Conservation (phyloP, 1,284 basidiomycete species). For the Heterobasidion occidentale region DNA sequence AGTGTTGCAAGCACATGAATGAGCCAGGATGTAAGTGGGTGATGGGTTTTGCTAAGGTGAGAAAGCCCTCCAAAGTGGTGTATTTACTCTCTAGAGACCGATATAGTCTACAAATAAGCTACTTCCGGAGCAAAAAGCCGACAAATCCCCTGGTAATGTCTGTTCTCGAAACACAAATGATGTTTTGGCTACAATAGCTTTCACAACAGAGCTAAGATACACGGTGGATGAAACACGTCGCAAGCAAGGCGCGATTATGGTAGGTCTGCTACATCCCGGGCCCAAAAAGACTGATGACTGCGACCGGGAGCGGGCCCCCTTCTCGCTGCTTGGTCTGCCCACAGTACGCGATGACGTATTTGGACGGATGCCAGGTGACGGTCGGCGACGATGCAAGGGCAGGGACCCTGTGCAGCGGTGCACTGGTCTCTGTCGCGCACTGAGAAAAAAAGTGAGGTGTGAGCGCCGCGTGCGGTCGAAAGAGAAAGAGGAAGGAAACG, state of each 20-base stretch:
- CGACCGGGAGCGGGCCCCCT: slow-evolving; percentile 50
- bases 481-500: neutral
- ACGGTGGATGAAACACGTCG: no score
- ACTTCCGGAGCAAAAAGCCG: no score
- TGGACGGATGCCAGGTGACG: slow-evolving; percentile 74
- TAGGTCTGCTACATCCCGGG: slow-evolving; percentile 27
- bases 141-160: no score
- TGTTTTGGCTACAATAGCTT: no score
- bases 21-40: no score
- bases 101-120: no score
- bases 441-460: slow-evolving; percentile 17
- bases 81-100: no score
- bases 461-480: neutral
- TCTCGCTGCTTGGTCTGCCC: slow-evolving; percentile 60
- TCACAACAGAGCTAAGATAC: no score
- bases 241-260: neutral
- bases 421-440: slow-evolving; percentile 70
- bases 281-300: slow-evolving; percentile 64
- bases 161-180: no score
- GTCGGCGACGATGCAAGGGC: slow-evolving; percentile 57
- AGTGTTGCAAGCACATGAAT: no score
- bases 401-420: slow-evolving; percentile 61
- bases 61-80: no score
- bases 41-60: no score
- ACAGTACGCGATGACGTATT: slow-evolving; percentile 70